Evolutionary conservation across 2,329 filamentous ascomycete species (phyloP), one percentile per base, ranked within the genome.

Genomic region (Xylariaceae sp.): DNA sequence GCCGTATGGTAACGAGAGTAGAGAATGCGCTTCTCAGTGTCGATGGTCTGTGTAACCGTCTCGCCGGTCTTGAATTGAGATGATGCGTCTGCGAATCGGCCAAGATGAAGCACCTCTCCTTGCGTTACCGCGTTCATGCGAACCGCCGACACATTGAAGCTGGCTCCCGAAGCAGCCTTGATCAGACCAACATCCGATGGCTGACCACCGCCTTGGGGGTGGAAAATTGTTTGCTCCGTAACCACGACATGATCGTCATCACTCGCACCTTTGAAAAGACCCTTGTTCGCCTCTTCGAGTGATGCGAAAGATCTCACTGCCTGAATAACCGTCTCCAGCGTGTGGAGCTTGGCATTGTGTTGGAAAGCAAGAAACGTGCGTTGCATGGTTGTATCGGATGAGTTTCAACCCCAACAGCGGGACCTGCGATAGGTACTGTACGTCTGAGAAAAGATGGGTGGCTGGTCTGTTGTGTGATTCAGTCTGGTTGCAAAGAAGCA

Each of bases 161-260:
- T 67, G 17, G 67, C 59, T 6, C 66, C 66, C 13, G 65, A 56
- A 0, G 67, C 55, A 53, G 66, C 63, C 0, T 72, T 73, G 62
- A 90, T 87, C 47, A 69, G 74, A 17, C 88, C 88, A 9, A 79
- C 77, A 62, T 91, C 88, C 0, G 82, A 86, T 0, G 88, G 88
- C 67, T 91, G 88, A 6, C 88, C 88, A 61, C 88, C 88, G 17
- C 88, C 88, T 71, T 91, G 88, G 0, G 86, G 84, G 62, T 91
- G 86, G 73, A 91, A 91, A 62, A 90, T 86, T n/a, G 88, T 90
- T 51, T 81, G 73, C 1, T 82, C 76, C 0, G 85, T 88, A 4
- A 84, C 77, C 17, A 89, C 71, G n/a, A 85, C 80, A 66, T 80
- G 78, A 64, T 83, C 78, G 1, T 78, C 71, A 4, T 80, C 76